Conservation (phyloP, 73 alveolate species). For the Paramecium octaurelia region DNA sequence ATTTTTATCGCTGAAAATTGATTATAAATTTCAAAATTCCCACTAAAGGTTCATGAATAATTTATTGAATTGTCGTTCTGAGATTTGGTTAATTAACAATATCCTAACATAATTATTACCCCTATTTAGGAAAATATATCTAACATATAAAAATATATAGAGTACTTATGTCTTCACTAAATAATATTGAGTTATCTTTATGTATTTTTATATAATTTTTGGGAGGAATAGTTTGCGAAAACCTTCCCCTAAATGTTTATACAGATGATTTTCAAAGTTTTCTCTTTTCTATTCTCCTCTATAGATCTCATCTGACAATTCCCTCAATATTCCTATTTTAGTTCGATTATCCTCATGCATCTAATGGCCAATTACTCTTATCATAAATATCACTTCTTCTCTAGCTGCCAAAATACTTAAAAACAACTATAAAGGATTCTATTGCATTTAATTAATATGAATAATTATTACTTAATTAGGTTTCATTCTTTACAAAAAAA, state of each 20-base stretch:
- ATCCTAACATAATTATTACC: slow-evolving; percentile 25
- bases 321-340: not conserved
- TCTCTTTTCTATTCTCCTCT: slow-evolving; percentile 49
- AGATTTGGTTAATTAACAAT: not conserved
- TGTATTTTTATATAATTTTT: not conserved
- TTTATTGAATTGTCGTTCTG: not conserved
- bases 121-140: slow-evolving; percentile 25
- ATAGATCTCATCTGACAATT: not conserved
- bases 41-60: not conserved
- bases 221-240: not conserved
- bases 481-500: not conserved
- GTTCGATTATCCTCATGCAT: not conserved
- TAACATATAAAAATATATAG: not conserved
- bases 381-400: slow-evolving; percentile 31
- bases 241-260: not conserved
- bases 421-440: not conserved
- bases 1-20: slow-evolving; percentile 29
- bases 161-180: not conserved
- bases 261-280: not conserved
- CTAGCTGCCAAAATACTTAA: slow-evolving; percentile 8
- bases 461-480: not conserved
- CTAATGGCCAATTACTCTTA: slow-evolving; percentile 11
- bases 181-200: not conserved
- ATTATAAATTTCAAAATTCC: not conserved
- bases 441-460: slow-evolving; percentile 11